phyloP scores from a whole-genome alignment of 306 rosid genomes.

The Citrullus mucosospermus region DNA sequence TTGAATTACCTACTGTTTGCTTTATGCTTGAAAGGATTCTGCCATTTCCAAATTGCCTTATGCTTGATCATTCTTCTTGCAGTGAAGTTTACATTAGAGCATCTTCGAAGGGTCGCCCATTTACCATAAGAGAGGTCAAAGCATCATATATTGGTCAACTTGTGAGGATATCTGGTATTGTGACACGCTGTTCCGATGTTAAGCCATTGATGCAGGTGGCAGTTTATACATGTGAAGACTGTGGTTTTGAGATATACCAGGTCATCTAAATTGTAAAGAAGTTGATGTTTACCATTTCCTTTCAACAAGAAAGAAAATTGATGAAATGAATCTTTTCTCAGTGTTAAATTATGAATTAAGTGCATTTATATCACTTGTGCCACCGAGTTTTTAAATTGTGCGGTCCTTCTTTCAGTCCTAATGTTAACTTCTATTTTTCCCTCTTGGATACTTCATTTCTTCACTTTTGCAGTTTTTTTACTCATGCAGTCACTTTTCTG shows the following conservation, averaged over 20 bases:
- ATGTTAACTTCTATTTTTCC: neutral
- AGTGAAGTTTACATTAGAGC: slow-evolving; percentile 92
- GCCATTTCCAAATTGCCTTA: neutral
- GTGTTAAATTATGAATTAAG: neutral
- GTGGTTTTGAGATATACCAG: slow-evolving; percentile 99
- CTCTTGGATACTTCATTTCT: neutral
- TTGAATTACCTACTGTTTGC: neutral
- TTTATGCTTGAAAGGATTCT: neutral
- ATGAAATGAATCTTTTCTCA: neutral
- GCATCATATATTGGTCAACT: slow-evolving; percentile 95
- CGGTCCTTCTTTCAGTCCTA: neutral
- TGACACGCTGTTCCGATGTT: slow-evolving; percentile 89
- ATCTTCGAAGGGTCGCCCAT: slow-evolving; percentile 76
- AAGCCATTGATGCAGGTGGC: slow-evolving; percentile 98
- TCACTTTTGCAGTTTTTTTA: slow-evolving; percentile 3
- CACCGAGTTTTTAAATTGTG: neutral
- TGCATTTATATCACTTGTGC: neutral
- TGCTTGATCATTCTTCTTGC: slow-evolving; percentile 13
- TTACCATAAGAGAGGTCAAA: slow-evolving; percentile 89
- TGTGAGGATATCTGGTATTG: slow-evolving; percentile 86
- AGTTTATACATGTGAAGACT: slow-evolving; percentile 93
- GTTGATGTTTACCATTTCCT: neutral
- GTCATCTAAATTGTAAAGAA: slow-evolving; percentile 19
- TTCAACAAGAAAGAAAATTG: neutral
- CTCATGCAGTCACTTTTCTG: slow-evolving; percentile 7